Evolutionary conservation across 2,329 filamentous ascomycete genomes (phyloP), one percentile per base, ranked within the genome.

Genomic region (Rhynchosporium agropyri): DNA sequence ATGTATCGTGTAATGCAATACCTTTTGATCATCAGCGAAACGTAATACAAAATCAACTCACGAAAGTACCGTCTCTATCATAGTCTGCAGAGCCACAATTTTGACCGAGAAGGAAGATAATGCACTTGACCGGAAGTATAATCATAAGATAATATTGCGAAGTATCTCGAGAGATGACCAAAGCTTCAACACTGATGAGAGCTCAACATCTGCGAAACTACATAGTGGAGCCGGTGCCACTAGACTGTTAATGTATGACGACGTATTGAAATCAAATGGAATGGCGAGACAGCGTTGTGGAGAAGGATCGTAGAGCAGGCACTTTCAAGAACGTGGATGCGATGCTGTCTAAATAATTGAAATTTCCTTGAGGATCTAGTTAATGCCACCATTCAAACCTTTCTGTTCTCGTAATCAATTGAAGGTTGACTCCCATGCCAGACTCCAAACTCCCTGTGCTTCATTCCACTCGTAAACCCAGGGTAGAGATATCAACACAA

Each of bases 401-500:
- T 20, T 20, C 20, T 20, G 20, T 20, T 46, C 43, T n/a, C 43
- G 15, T 33, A 31, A 33, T 20, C 31, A 9, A 36, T 15, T 51
- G 1, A 12, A 9, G 2, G n/a, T 40, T 28, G 6, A n/a, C 3
- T 26, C 20, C 8, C n/a, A 33, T 36, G 2, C 10, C 38, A n/a
- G 31, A 56, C 53, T 45, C 53, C 53, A 40, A 56, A 56, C 38
- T 42, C 53, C 53, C 43, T 33, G 38, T 36, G 40, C 38, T 45
- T 6, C 29, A 20, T 33, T 8, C 9, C 33, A 20, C 33, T 28
- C 33, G 33, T 10, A 42, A 55, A 33, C 38, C 53, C 53, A 45
- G 53, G 53, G 53, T 56, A 56, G 43, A 38, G 31, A 56, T 56
- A 45, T 45, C 53, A 33, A 31, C 36, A 56, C n/a, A 31, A n/a